Evolutionary conservation across 129 eudicot species (phyloP).

Genomic region (Glebionis coronaria): DNA sequence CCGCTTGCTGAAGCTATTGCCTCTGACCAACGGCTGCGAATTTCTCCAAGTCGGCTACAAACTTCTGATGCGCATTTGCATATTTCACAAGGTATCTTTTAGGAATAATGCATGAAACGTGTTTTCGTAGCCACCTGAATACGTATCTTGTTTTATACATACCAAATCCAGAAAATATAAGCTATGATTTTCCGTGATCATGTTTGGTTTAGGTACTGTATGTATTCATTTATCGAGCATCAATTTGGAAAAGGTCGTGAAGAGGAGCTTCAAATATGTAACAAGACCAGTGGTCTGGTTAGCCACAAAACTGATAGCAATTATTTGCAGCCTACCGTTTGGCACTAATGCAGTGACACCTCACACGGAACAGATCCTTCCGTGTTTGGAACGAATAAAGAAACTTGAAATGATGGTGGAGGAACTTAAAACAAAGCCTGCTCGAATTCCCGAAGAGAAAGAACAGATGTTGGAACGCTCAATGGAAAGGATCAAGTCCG

Average conservation of each 20-base stretch:
- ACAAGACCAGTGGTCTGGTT: constrained; percentile 42
- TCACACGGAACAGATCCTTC: constrained; percentile 35
- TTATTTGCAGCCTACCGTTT: constrained; percentile 35
- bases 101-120: neutral
- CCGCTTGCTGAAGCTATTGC: constrained; percentile 25
- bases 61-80: constrained; percentile 25
- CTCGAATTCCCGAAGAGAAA: constrained; percentile 69
- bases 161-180: neutral
- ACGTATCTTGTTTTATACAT: no score
- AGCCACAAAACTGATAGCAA: constrained; percentile 37
- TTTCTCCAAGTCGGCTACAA: constrained; percentile 26
- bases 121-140: no score
- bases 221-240: constrained; percentile 31
- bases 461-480: constrained; percentile 70
- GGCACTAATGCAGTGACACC: constrained; percentile 41
- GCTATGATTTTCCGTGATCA: neutral
- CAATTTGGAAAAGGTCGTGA: constrained; percentile 53
- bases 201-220: constrained; percentile 32
- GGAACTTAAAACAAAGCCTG: constrained; percentile 59
- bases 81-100: constrained; percentile 40
- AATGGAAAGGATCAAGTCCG: constrained; percentile 78
- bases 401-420: constrained; percentile 60
- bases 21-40: constrained; percentile 26
- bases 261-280: constrained; percentile 46
- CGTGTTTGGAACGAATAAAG: constrained; percentile 73